phyloP scores from a whole-genome alignment of 176 grass and related monocot species.

The Calamus simplicifolius region DNA sequence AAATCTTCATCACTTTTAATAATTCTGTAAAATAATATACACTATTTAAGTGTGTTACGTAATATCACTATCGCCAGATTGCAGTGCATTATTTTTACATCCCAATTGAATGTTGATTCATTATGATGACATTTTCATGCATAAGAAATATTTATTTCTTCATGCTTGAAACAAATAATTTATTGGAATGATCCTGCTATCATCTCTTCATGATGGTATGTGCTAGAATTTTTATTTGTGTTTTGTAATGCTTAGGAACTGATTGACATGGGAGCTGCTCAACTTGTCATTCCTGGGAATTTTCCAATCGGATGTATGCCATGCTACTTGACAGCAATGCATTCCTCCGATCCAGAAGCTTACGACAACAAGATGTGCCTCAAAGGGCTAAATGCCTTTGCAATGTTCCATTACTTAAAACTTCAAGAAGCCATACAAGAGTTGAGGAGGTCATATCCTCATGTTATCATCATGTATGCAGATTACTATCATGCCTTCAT shows the following conservation, averaged over 20 bases:
- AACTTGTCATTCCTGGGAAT: slow-evolving; percentile 68
- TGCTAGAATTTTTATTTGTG: too few species aligned
- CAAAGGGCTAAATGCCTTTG: slow-evolving; percentile 60
- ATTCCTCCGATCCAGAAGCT: background rate
- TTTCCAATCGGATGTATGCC: slow-evolving; percentile 79
- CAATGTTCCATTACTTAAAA: slow-evolving; percentile 53
- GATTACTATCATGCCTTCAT: slow-evolving; percentile 78
- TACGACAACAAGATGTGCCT: slow-evolving; percentile 53
- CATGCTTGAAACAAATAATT: too few species aligned
- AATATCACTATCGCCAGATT: too few species aligned
- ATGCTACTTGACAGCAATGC: slow-evolving; percentile 72
- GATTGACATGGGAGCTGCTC: slow-evolving; percentile 49
- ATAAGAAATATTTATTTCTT: too few species aligned
- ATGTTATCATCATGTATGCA: slow-evolving; percentile 49
- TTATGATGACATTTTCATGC: too few species aligned
- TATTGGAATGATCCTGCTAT: too few species aligned
- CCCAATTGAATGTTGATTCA: too few species aligned
- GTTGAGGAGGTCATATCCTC: slow-evolving; percentile 36
- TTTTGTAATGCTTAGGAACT: slow-evolving; percentile 28
- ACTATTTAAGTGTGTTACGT: too few species aligned
- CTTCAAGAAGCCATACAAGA: slow-evolving; percentile 37
- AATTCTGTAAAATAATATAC: too few species aligned
- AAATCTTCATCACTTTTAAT: too few species aligned
- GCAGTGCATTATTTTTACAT: too few species aligned
- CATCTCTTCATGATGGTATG: too few species aligned